phyloP scores from a whole-genome alignment of 768 basidiomycete genomes.

The Russula compacta region DNA sequence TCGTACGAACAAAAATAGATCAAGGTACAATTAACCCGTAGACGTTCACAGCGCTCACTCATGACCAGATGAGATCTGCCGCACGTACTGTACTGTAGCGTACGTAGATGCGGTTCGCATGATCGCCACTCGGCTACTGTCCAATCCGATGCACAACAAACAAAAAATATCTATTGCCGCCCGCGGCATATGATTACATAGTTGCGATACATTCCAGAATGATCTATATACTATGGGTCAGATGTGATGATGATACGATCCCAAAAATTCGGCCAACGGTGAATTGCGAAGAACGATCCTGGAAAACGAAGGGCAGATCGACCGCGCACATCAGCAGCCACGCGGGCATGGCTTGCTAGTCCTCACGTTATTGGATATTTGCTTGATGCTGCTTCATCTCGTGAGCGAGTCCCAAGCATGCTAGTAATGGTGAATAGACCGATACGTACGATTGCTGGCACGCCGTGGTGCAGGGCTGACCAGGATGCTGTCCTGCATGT shows the following conservation, averaged over 20 bases:
- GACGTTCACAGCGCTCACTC: too few species aligned
- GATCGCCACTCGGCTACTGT: too few species aligned
- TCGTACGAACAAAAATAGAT: too few species aligned
- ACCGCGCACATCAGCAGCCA: slow-evolving; percentile 3
- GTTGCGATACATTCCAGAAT: too few species aligned
- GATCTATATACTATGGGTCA: not conserved
- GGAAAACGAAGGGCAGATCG: not conserved
- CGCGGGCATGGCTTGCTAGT: slow-evolving; percentile 5
- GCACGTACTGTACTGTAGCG: too few species aligned
- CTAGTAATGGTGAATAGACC: not conserved
- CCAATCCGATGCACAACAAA: too few species aligned
- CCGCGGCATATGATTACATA: too few species aligned
- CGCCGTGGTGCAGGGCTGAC: slow-evolving; percentile 4
- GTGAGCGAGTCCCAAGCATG: not conserved
- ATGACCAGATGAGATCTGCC: too few species aligned
- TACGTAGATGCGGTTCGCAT: too few species aligned
- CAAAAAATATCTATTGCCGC: too few species aligned
- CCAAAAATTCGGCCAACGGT: not conserved
- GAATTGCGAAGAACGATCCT: not conserved
- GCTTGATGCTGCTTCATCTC: not conserved
- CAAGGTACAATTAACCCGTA: too few species aligned
- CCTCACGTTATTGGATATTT: slow-evolving; percentile 4
- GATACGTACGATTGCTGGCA: slow-evolving; percentile 10
- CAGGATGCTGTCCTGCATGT: slow-evolving; percentile 5
- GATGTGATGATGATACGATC: not conserved